Percentiles rank a stretch among this genome's conserved stretches.
Evolutionary conservation across 164 flowering plant species (phyloP).

Genomic region (Stephania japonica): DNA sequence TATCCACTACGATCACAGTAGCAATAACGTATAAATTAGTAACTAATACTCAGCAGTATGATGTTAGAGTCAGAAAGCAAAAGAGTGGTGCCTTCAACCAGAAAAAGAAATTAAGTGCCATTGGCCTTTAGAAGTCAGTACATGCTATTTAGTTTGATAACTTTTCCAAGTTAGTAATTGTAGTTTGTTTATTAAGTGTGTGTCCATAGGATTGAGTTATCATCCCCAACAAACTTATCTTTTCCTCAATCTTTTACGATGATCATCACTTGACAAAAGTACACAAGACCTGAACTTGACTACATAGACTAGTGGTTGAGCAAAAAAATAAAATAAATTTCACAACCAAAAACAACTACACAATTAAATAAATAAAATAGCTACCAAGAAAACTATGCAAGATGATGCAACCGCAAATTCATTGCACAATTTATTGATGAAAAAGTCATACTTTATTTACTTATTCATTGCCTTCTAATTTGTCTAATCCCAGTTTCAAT

Average conservation of each 20-base stretch:
- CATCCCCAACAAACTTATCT: neutral
- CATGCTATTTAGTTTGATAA: neutral
- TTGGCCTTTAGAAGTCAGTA: neutral
- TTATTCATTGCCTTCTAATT: neutral
- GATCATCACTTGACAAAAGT: neutral
- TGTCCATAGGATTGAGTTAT: neutral
- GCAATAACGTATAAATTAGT: constrained; percentile 2
- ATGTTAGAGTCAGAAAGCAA: neutral
- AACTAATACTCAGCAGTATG: neutral
- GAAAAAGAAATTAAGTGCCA: neutral
- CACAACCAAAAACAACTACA: neutral
- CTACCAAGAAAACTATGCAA: neutral
- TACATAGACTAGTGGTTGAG: neutral
- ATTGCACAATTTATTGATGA: neutral
- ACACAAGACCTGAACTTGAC: neutral
- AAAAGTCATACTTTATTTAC: neutral
- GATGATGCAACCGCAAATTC: neutral
- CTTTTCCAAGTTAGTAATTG: neutral
- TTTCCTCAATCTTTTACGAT: neutral
- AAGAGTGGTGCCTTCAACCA: neutral
- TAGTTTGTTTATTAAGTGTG: neutral
- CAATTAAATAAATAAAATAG: neutral
- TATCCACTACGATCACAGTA: constrained; percentile 47
- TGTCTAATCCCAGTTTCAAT: neutral
- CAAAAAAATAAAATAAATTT: neutral